phyloP scores from a whole-genome alignment of 2,329 filamentous ascomycete species.

The Colletotrichum sp. region DNA sequence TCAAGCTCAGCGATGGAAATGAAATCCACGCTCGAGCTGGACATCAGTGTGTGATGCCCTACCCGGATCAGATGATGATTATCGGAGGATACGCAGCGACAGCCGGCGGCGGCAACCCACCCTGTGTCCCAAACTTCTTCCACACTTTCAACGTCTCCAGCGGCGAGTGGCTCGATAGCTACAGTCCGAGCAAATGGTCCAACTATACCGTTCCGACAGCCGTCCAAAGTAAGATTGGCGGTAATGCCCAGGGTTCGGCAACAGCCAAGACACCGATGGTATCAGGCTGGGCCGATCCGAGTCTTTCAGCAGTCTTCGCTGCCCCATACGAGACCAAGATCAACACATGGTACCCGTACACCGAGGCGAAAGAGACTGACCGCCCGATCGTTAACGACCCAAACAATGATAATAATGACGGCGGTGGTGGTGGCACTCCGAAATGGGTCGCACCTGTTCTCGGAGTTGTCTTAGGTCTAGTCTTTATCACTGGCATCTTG shows the following conservation, averaged over 20 bases:
- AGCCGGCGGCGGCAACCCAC: slow-evolving; percentile 23
- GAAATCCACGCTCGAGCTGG: slow-evolving; percentile 67
- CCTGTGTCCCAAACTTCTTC: slow-evolving; percentile 58
- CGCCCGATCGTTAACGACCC: slow-evolving; percentile 15
- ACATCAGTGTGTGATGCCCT: slow-evolving; percentile 77
- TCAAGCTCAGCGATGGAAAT: slow-evolving; percentile 50
- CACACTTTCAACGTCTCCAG: slow-evolving; percentile 77
- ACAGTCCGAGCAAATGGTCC: slow-evolving; percentile 67
- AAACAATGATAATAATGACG: slow-evolving; percentile 16
- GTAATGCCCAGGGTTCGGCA: slow-evolving; percentile 69
- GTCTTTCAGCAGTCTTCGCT: slow-evolving; percentile 59
- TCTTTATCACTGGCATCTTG: slow-evolving; percentile 57
- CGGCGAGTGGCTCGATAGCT: slow-evolving; percentile 72
- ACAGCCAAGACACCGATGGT: slow-evolving; percentile 69
- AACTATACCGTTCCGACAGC: slow-evolving; percentile 73
- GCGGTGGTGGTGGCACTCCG: slow-evolving; percentile 48
- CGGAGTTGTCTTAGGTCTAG: slow-evolving; percentile 64
- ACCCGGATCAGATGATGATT: slow-evolving; percentile 81
- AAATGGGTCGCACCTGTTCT: slow-evolving; percentile 66
- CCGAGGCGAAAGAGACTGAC: slow-evolving; percentile 33
- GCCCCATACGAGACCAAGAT: slow-evolving; percentile 63
- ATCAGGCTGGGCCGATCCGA: slow-evolving; percentile 55
- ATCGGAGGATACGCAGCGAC: slow-evolving; percentile 68
- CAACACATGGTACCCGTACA: slow-evolving; percentile 66
- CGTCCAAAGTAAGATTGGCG: slow-evolving; percentile 72